Conservation (phyloP, 169 alveolate species). For the Plasmodium cynomolgi region DNA sequence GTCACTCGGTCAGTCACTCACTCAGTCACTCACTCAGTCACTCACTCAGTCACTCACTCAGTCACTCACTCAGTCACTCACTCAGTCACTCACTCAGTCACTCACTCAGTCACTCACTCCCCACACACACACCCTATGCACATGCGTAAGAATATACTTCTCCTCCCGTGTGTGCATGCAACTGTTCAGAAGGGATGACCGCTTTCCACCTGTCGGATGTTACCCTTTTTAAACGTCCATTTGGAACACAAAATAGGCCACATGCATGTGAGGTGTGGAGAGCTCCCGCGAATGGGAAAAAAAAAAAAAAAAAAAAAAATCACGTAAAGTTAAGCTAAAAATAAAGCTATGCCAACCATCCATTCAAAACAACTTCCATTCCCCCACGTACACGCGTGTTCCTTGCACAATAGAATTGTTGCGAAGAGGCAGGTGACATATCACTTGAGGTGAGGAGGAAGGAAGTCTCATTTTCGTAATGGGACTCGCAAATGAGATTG, state of each 20-base stretch:
- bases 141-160: not conserved
- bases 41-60: too few relatives aligned
- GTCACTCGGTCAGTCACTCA: too few relatives aligned
- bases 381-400: not conserved
- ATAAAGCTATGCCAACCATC: not conserved
- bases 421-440: not conserved
- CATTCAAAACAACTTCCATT: not conserved
- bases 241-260: not conserved
- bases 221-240: not conserved
- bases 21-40: too few relatives aligned
- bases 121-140: not conserved
- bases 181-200: not conserved
- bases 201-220: not conserved
- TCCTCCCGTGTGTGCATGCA: not conserved
- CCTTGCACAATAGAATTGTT: not conserved
- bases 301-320: not conserved
- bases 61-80: too few relatives aligned
- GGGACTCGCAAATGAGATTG: not conserved
- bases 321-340: not conserved
- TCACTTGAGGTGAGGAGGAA: not conserved
- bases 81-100: too few relatives aligned
- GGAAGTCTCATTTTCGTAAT: not conserved
- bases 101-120: too few relatives aligned
- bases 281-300: not conserved
- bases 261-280: not conserved